Conservation (phyloP, 306 rosid genomes). For the Erythrophleum fordii region DNA sequence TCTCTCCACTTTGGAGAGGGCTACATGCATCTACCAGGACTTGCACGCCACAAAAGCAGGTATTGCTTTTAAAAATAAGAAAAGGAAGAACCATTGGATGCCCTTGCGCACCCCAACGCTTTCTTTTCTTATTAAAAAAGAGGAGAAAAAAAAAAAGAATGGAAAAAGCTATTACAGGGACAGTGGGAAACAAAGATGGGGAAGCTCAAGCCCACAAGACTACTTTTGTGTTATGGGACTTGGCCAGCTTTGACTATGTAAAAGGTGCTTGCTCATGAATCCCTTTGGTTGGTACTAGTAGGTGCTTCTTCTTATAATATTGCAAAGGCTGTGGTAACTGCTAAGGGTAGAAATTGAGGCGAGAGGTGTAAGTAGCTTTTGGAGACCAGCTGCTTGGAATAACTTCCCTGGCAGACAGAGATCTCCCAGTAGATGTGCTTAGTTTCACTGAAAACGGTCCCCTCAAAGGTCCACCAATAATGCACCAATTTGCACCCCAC, state of each 20-base stretch:
- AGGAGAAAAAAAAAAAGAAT: neutral
- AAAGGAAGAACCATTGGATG: constrained; percentile 44
- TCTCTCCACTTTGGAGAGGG: constrained; percentile 91
- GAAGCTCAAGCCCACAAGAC: constrained; percentile 43
- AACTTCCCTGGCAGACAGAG: constrained; percentile 72
- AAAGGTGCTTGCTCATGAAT: constrained; percentile 10
- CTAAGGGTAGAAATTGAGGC: constrained; percentile 59
- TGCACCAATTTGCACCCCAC: constrained; percentile 94
- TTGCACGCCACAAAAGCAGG: constrained; percentile 30
- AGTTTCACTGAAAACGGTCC: constrained; percentile 92
- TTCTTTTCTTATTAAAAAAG: constrained; percentile 37
- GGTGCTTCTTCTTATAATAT: constrained; percentile 5
- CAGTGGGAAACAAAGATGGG: neutral
- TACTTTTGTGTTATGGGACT: constrained; percentile 29
- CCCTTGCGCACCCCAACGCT: constrained; percentile 50
- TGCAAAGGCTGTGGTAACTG: neutral
- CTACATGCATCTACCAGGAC: constrained; percentile 47
- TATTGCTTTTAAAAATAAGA: constrained; percentile 9
- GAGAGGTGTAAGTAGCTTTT: constrained; percentile 77
- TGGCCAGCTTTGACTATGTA: constrained; percentile 26
- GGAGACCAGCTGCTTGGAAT: constrained; percentile 87
- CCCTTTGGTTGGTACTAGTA: constrained; percentile 20
- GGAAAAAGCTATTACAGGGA: neutral
- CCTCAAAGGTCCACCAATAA: constrained; percentile 62
- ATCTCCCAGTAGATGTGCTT: constrained; percentile 64